Base-by-base conservation (phyloP, 1,139 yeast species). In the Hyphopichia fennica region DNA sequence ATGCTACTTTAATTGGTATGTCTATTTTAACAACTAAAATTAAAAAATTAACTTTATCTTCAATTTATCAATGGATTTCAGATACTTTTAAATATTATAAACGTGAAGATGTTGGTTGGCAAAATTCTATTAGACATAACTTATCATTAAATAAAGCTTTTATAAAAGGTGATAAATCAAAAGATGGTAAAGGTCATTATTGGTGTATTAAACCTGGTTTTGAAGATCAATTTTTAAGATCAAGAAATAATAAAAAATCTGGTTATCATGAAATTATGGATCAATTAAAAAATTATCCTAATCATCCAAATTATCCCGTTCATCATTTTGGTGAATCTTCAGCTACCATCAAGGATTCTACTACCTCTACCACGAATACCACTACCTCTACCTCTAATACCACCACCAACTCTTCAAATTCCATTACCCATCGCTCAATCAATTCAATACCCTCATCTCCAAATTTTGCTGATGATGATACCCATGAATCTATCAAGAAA, bases 171-270 rank as follows among this genome's bases (percentile, higher is more conserved):
- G 96, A 88, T 51, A 86, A 93, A 59, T 91, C 96, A 14, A 86
- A 87, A 53, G 96, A 88, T 62, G 98, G 98, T 6, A 93, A 93
- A 67, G 99, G 99, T 28, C 96, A 91, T 66, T 93, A 86, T 63
- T 95, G 99, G 99, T 82, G 87, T 53, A 88, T 93, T 42, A 90
- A 85, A 48, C 72, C 80, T 18, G 96, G 96, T 3, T 81, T 76
- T 57, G 97, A 91, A 62, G 81, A 81, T 49, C 89, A 85, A 61
- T 93, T 93, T 57, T 74, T 87, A 56, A 87, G 83, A 57, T 81
- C 79, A 6, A 77, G 82, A 54, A 63, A 71, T 41, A 71, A 68
- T 34, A 77, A 73, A 53, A 75, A 72, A 52, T 61, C 67, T 45
- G 68, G 72, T 40, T 70, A 68, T 52, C 74, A 71, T 43, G 77